Percentiles rank a stretch among this genome's conserved stretches.
These are phyloP conservation scores for Pisolithus albus DNA, from an alignment of 768 basidiomycete genomes.

Conservation along the genomic window DNA sequence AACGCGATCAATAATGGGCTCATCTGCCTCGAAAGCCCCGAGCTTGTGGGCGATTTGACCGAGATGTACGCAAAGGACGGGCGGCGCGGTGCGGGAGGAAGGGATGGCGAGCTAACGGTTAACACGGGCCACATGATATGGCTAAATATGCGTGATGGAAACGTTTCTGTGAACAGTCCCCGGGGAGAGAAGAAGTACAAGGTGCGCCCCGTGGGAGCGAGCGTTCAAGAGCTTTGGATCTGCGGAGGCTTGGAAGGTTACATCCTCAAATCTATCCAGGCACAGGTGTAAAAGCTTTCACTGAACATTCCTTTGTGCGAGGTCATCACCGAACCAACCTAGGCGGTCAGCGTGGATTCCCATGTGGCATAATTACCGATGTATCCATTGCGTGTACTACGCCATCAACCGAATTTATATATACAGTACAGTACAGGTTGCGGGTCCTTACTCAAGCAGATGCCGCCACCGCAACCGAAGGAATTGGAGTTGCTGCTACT, in stretches of 20 bases:
- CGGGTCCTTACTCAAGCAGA: not conserved
- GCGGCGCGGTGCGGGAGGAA: conserved; percentile 70
- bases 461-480: conserved; percentile 4
- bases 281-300: conserved; percentile 14
- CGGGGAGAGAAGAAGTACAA: conserved; percentile 50
- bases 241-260: conserved; percentile 92
- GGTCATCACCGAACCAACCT: too few species aligned
- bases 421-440: not conserved
- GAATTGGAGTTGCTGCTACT: not conserved
- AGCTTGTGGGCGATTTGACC: conserved; percentile 82
- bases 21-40: conserved; percentile 89
- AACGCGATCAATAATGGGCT: conserved; percentile 99
- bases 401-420: too few species aligned
- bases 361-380: too few species aligned
- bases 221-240: conserved; percentile 97
- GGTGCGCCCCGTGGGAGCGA: conserved; percentile 77
- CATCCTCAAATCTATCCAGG: conserved; percentile 65
- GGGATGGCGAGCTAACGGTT: conserved; percentile 78
- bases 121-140: conserved; percentile 58
- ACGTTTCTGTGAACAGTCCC: conserved; percentile 44
- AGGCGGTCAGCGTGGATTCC: too few species aligned
- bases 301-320: too few species aligned
- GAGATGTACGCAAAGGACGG: conserved; percentile 65
- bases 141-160: conserved; percentile 66
- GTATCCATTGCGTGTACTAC: too few species aligned